A percentile compares a stretch with the other conserved stretches of the same genome.
Evolutionary conservation across 2,329 filamentous ascomycete genomes (phyloP).

Genomic region (Rutstroemia sp.): DNA sequence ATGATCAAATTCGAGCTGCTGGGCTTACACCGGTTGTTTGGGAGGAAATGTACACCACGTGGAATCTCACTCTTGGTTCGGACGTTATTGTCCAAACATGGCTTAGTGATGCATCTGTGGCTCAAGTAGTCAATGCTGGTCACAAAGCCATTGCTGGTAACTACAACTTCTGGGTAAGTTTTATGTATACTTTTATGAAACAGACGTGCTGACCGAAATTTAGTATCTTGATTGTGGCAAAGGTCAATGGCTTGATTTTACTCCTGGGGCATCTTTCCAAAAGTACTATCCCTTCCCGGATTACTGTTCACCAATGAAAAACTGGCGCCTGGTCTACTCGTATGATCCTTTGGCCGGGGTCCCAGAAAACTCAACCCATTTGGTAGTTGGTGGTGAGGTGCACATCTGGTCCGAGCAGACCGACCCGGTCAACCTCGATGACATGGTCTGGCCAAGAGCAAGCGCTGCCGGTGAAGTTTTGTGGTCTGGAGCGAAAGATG

Average conservation of each 20-base stretch:
- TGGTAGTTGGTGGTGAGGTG: slow-evolving; percentile 75
- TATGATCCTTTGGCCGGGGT: slow-evolving; percentile 67
- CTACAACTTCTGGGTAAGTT: slow-evolving; percentile 66
- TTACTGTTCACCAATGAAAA: slow-evolving; percentile 75
- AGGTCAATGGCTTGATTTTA: slow-evolving; percentile 71
- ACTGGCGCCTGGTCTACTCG: slow-evolving; percentile 74
- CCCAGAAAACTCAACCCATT: slow-evolving; percentile 49
- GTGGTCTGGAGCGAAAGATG: slow-evolving; percentile 68
- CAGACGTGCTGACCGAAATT: slow-evolving; percentile 13
- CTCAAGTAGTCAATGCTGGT: slow-evolving; percentile 52
- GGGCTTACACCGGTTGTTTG: slow-evolving; percentile 72
- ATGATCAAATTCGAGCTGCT: slow-evolving; percentile 53
- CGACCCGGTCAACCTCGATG: slow-evolving; percentile 70
- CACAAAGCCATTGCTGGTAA: slow-evolving; percentile 68
- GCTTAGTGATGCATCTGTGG: slow-evolving; percentile 56
- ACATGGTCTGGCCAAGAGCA: slow-evolving; percentile 69
- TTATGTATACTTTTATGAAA: background rate
- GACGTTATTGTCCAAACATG: slow-evolving; percentile 76
- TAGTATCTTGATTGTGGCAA: slow-evolving; percentile 79
- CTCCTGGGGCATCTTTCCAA: slow-evolving; percentile 44
- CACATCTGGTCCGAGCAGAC: slow-evolving; percentile 76
- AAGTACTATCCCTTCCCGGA: slow-evolving; percentile 64
- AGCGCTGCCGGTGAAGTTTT: slow-evolving; percentile 70
- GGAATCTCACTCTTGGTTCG: slow-evolving; percentile 65
- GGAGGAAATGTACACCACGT: slow-evolving; percentile 78